phyloP scores from a whole-genome alignment of 768 basidiomycete genomes.

The Mycena rosella region DNA sequence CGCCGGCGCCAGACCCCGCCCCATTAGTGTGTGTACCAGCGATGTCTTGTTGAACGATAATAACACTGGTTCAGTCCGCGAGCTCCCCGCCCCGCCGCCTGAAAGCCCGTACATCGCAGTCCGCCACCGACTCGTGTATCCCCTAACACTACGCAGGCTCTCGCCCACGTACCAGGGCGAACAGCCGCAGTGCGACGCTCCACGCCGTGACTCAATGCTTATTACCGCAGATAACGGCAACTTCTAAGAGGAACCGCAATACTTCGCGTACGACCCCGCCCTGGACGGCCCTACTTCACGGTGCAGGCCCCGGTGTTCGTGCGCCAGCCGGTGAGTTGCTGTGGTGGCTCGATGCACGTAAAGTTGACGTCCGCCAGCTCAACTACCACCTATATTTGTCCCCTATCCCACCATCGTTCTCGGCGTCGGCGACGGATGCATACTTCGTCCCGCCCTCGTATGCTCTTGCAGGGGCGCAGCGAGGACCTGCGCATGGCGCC shows the following conservation, averaged over 20 bases:
- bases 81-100: constrained; percentile 56
- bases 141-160: constrained; percentile 12
- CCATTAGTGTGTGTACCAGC: constrained; percentile 51
- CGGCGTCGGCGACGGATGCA: constrained; percentile 55
- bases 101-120: constrained; percentile 44
- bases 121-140: not conserved
- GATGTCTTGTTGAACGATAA: not conserved
- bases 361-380: constrained; percentile 65
- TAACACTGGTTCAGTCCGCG: constrained; percentile 47
- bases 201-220: not conserved
- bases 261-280: constrained; percentile 53
- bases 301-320: constrained; percentile 59
- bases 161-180: constrained; percentile 34
- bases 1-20: constrained; percentile 58
- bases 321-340: constrained; percentile 80
- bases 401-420: constrained; percentile 67
- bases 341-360: too few species aligned
- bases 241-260: constrained; percentile 45
- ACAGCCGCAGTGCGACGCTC: constrained; percentile 38
- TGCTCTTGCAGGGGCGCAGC: constrained; percentile 65
- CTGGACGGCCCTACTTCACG: constrained; percentile 56
- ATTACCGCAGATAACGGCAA: constrained; percentile 32
- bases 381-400: constrained; percentile 94
- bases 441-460: constrained; percentile 80
- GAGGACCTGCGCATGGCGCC: constrained; percentile 71